Percentiles rank a stretch among this genome's conserved stretches.
Evolutionary conservation across 768 basidiomycete genomes (phyloP).

Genomic region (Lentinula boryana): DNA sequence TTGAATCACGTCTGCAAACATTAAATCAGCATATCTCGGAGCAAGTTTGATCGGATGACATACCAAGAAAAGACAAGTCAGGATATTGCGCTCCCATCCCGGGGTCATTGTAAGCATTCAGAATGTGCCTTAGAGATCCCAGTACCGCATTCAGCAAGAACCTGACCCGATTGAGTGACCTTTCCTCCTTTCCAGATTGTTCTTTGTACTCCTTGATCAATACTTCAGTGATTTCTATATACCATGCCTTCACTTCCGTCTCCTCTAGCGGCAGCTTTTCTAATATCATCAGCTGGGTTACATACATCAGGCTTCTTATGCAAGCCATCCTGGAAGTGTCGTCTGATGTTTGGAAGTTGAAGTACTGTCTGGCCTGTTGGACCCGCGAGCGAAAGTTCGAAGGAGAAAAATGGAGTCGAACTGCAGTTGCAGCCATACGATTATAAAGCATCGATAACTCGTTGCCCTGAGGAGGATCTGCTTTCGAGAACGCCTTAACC

Average conservation of each 20-base stretch:
- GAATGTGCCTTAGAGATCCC: constrained; percentile 48
- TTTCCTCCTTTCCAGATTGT: constrained; percentile 9
- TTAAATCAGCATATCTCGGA: background rate
- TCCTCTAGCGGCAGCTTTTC: constrained; percentile 38
- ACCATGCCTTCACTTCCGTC: constrained; percentile 51
- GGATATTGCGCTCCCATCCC: constrained; percentile 44
- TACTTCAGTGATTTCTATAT: constrained; percentile 48
- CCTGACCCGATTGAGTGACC: constrained; percentile 7
- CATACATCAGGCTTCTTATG: constrained; percentile 69
- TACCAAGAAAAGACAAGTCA: constrained; percentile 51
- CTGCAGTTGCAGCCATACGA: constrained; percentile 66
- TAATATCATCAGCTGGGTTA: constrained; percentile 56
- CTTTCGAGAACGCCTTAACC: constrained; percentile 53
- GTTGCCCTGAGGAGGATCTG: constrained; percentile 38
- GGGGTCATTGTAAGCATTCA: constrained; percentile 28
- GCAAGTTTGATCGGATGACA: constrained; percentile 31
- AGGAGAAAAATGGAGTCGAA: constrained; percentile 62
- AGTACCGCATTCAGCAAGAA: constrained; percentile 47
- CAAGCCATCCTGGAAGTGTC: constrained; percentile 58
- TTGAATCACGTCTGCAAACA: constrained; percentile 44
- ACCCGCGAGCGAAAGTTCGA: constrained; percentile 46
- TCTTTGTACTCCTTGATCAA: constrained; percentile 52
- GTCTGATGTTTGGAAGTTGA: constrained; percentile 63
- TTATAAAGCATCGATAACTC: constrained; percentile 79
- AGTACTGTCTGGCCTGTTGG: constrained; percentile 59